Percentiles rank a stretch among this genome's conserved stretches.
Conservation (phyloP, 768 basidiomycete species). For the Suillus spraguei region DNA sequence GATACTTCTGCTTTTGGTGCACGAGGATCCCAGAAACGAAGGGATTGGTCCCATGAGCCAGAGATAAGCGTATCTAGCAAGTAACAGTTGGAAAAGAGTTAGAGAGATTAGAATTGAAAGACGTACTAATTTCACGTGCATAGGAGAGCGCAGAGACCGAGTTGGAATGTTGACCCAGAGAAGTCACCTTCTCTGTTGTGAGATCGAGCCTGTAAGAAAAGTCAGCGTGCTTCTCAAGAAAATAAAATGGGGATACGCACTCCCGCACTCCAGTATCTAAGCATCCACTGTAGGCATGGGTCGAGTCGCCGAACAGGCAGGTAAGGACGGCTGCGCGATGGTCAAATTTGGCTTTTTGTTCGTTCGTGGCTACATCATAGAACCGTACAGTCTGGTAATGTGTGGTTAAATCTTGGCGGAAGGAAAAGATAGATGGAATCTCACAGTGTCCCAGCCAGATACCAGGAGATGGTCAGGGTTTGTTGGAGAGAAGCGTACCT, state of each 20-base stretch:
- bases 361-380: slow-evolving; percentile 56
- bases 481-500: slow-evolving; percentile 77
- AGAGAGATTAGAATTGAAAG: background rate
- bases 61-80: slow-evolving; percentile 70
- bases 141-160: slow-evolving; percentile 79
- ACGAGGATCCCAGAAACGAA: slow-evolving; percentile 88
- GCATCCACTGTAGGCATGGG: slow-evolving; percentile 82
- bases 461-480: slow-evolving; percentile 81
- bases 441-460: slow-evolving; percentile 86
- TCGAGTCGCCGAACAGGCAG: slow-evolving; percentile 68
- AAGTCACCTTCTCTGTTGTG: slow-evolving; percentile 65
- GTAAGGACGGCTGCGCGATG: slow-evolving; percentile 90
- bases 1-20: slow-evolving; percentile 57
- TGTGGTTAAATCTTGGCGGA: slow-evolving; percentile 36
- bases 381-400: slow-evolving; percentile 60
- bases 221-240: background rate
- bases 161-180: slow-evolving; percentile 82
- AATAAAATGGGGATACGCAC: slow-evolving; percentile 45
- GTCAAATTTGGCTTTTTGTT: slow-evolving; percentile 80
- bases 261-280: slow-evolving; percentile 82
- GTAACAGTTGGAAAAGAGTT: background rate
- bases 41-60: slow-evolving; percentile 89
- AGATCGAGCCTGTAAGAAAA: slow-evolving; percentile 67
- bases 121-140: slow-evolving; percentile 64
- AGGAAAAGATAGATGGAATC: slow-evolving; percentile 17